Percentiles rank a stretch among this genome's conserved stretches.
These are phyloP conservation scores for Syzygium aqueum DNA, from an alignment of 345 rosid genomes.

Conservation along the genomic window DNA sequence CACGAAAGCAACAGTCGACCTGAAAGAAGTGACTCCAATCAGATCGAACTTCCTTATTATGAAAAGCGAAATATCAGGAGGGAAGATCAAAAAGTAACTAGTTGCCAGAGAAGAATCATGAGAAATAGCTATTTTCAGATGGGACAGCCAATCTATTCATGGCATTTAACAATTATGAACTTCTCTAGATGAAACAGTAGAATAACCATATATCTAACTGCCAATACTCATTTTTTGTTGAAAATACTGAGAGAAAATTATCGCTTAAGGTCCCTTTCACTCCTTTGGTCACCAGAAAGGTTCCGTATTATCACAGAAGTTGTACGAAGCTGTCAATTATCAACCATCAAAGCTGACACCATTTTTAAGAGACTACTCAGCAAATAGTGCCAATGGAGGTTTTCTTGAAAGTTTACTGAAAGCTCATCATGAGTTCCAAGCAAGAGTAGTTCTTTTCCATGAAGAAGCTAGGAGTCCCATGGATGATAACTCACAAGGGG, in stretches of 20 bases:
- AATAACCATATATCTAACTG: neutral
- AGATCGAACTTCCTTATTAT: neutral
- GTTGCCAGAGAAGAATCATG: neutral
- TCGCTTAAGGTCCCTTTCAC: neutral
- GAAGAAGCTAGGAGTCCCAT: neutral
- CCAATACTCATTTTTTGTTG: neutral
- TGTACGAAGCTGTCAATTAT: neutral
- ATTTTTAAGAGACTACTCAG: neutral
- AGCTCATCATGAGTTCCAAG: neutral
- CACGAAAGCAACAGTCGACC: slow-evolving; percentile 57
- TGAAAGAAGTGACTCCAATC: slow-evolving; percentile 28
- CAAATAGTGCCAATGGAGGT: neutral
- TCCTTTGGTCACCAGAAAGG: neutral
- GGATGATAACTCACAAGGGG: neutral
- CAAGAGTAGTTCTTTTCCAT: neutral
- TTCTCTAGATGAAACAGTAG: neutral
- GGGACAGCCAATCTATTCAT: neutral
- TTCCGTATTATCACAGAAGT: neutral
- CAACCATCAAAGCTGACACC: neutral
- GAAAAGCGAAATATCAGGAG: neutral
- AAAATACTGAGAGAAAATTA: neutral
- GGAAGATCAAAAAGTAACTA: neutral
- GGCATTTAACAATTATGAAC: neutral
- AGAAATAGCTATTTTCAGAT: neutral
- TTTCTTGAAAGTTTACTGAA: neutral